Base-by-base conservation (phyloP, 176 grass and related monocot species). In the Juncus inflexus region DNA sequence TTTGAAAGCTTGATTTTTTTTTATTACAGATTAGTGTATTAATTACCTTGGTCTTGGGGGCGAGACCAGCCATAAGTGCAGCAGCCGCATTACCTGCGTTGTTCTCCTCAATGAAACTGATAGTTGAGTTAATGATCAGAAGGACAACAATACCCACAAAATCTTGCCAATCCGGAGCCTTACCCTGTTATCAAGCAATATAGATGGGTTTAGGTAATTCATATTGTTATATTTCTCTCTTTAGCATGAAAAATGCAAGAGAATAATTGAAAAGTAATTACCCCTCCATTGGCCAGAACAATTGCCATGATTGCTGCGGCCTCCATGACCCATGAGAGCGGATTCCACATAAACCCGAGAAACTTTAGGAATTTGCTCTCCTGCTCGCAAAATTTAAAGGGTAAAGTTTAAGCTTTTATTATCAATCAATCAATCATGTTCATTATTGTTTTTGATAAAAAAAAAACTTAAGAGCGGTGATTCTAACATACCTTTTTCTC, bases 261-360 rank as follows among this genome's bases (percentile, higher is more conserved):
- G 57, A 37, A 40, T 28, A 1, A 28, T 28, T 28, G 13, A 13
- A 59, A 41, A 60, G 15, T 14, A 55, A 4, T 11, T 79, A 91
- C 84, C 75, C 84, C 78, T 7, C 83, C 81, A 69, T 78, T 83
- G 72, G 86, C 76, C 42, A 90, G 72, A 13, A 41, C 76, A 71
- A 96, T 87, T 68, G 91, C 87, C 72, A 90, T 90, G 69, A 90
- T 49, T 28, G 87, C 87, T 40, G 87, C 87, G 9, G 36, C 45
- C 56, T 96, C 91, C 87, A 96, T 96, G 64, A 96, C 91, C 87
- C 91, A 96, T 12, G 91, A 96, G 9, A 96, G 78, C 5, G 91
- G 91, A 56, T 96, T 96, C 87, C 87, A 96, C 91, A 96, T 96
- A 81, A 96, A 96, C 7, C 87, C 91, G 0, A 96, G 4, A 52